Conservation (phyloP, 257 asterid genomes). For the Penstemon barbatus region DNA sequence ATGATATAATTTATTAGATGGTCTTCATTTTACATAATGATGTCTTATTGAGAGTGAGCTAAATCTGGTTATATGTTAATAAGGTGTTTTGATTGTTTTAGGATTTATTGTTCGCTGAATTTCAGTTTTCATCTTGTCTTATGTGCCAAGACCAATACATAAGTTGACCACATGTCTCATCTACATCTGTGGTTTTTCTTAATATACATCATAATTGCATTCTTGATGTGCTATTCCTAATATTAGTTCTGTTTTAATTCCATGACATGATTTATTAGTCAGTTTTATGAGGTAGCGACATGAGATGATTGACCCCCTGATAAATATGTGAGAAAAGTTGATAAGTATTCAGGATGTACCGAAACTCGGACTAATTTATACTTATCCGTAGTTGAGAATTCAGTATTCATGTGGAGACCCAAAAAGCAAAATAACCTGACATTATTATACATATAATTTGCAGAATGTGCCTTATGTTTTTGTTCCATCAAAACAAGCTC, state of each 20-base stretch:
- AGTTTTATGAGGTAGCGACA: not conserved
- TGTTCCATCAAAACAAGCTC: constrained; percentile 78
- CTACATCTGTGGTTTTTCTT: too few relatives aligned
- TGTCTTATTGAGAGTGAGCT: not conserved
- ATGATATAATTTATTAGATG: too few relatives aligned
- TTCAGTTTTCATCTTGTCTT: too few relatives aligned
- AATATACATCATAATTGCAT: not conserved
- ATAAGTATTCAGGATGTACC: not conserved
- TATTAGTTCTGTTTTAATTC: not conserved
- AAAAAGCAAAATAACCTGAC: not conserved
- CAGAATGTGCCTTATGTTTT: constrained; percentile 77
- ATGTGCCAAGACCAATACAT: too few relatives aligned
- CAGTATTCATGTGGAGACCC: not conserved
- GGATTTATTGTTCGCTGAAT: too few relatives aligned
- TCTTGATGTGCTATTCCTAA: not conserved
- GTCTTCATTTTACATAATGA: not conserved
- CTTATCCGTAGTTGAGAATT: not conserved
- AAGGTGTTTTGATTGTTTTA: too few relatives aligned
- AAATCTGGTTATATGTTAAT: too few relatives aligned
- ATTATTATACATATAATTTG: not conserved
- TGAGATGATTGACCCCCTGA: not conserved
- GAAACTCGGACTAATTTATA: not conserved
- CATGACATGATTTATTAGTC: not conserved
- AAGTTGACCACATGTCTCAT: too few relatives aligned
- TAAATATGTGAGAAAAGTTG: not conserved